Evolutionary conservation across 306 rosid genomes (phyloP).

Genomic region (Styphnolobium japonicum): DNA sequence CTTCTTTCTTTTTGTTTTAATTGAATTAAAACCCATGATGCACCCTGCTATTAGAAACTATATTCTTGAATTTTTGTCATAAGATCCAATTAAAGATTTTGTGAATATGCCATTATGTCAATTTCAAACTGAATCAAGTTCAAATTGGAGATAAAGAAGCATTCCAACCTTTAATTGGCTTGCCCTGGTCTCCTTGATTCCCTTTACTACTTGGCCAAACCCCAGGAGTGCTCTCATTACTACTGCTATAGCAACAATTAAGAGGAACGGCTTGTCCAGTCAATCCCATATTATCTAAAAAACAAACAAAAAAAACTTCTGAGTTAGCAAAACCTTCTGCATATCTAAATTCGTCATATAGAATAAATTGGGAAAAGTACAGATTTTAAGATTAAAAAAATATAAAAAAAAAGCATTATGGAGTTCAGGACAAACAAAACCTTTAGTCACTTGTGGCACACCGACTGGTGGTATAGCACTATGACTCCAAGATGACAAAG

Average conservation of each 20-base stretch:
- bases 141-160: neutral
- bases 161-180: constrained; percentile 53
- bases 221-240: constrained; percentile 59
- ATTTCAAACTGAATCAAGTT: constrained; percentile 10
- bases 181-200: constrained; percentile 33
- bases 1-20: neutral
- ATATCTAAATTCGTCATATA: neutral
- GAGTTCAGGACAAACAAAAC: constrained; percentile 41
- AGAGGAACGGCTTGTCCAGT: constrained; percentile 42
- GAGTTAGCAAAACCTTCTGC: neutral
- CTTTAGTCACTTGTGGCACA: constrained; percentile 55
- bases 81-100: neutral
- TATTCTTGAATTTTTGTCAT: neutral
- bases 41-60: neutral
- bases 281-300: constrained; percentile 51
- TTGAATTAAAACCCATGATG: neutral
- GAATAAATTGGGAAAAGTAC: neutral
- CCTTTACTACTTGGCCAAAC: constrained; percentile 42
- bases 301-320: constrained; percentile 13
- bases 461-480: constrained; percentile 42
- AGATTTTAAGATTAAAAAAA: neutral
- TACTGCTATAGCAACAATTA: constrained; percentile 60
- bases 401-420: neutral
- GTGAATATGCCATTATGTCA: neutral
- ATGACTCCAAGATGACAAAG: constrained; percentile 67